Percentiles rank a stretch among this genome's conserved stretches.
Evolutionary conservation across 768 basidiomycete genomes (phyloP).

Genomic region (Trametes punicea): DNA sequence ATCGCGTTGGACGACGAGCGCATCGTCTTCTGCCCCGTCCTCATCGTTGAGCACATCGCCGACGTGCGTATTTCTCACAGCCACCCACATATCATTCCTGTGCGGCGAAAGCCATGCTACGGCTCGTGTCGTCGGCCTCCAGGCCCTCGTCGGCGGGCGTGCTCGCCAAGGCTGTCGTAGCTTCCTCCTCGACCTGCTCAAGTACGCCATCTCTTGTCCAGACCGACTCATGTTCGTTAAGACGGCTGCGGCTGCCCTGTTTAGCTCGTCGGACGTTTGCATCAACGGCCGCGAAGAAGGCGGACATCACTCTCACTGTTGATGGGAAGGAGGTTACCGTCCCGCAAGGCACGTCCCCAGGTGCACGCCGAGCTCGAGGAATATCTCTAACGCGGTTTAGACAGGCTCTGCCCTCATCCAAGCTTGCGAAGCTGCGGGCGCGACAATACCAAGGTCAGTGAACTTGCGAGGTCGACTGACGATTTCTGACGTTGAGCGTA

Average conservation of each 20-base stretch:
- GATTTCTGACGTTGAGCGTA: slow-evolving; percentile 28
- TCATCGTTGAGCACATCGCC: slow-evolving; percentile 21
- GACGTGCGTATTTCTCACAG: slow-evolving; percentile 18
- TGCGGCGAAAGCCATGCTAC: slow-evolving; percentile 48
- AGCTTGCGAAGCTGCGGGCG: slow-evolving; percentile 88
- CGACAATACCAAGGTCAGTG: slow-evolving; percentile 71
- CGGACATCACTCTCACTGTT: slow-evolving; percentile 88
- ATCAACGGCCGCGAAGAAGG: slow-evolving; percentile 61
- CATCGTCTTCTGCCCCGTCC: slow-evolving; percentile 17
- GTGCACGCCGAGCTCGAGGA: not conserved
- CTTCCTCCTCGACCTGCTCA: slow-evolving; percentile 36
- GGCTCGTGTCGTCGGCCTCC: slow-evolving; percentile 60
- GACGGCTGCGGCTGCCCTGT: not conserved
- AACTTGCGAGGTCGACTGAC: not conserved
- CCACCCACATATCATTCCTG: slow-evolving; percentile 1
- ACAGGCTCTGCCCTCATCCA: slow-evolving; percentile 93
- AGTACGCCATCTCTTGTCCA: slow-evolving; percentile 24
- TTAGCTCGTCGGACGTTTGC: slow-evolving; percentile 60
- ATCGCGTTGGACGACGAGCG: slow-evolving; percentile 25
- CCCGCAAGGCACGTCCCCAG: slow-evolving; percentile 73
- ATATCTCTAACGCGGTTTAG: slow-evolving; percentile 2
- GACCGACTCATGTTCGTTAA: not conserved
- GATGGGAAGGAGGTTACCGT: slow-evolving; percentile 98
- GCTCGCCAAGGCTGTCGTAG: slow-evolving; percentile 58
- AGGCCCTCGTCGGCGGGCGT: slow-evolving; percentile 58